phyloP scores from a whole-genome alignment of 495 filamentous ascomycete genomes.

The Aspergillus affinis region DNA sequence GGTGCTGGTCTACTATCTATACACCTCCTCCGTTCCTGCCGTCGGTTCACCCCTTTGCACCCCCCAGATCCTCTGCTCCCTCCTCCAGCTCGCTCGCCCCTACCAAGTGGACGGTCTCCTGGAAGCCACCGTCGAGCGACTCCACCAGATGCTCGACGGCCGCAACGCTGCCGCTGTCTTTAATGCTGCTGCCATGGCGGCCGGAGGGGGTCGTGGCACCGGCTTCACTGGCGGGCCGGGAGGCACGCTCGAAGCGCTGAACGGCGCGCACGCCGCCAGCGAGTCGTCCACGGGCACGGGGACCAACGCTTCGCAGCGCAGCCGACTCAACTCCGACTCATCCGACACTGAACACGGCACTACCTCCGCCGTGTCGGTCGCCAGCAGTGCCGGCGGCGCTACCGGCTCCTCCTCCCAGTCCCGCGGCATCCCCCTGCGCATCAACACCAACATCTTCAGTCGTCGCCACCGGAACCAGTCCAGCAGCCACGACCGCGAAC shows the following conservation, averaged over 20 bases:
- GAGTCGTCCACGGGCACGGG: constrained; percentile 24
- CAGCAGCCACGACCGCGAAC: constrained; percentile 22
- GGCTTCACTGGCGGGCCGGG: constrained; percentile 44
- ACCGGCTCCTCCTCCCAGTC: constrained; percentile 17
- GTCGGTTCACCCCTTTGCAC: constrained; percentile 78
- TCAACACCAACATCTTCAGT: constrained; percentile 42
- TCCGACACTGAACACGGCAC: constrained; percentile 47
- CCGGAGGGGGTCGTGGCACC: constrained; percentile 80
- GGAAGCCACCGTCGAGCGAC: constrained; percentile 85
- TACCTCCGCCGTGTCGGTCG: constrained; percentile 29
- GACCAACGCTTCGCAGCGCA: constrained; percentile 30
- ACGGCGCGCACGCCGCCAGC: constrained; percentile 31
- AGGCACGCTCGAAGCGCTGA: constrained; percentile 46
- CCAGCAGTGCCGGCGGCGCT: constrained; percentile 34
- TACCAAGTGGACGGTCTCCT: constrained; percentile 91
- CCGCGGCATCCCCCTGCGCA: constrained; percentile 43
- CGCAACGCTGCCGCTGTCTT: constrained; percentile 95
- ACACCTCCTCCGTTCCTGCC: constrained; percentile 82
- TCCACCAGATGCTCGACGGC: constrained; percentile 87
- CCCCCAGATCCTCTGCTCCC: constrained; percentile 91
- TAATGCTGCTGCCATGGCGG: constrained; percentile 97
- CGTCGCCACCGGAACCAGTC: constrained; percentile 21
- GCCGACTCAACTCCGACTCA: constrained; percentile 41
- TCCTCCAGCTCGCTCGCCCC: constrained; percentile 89
- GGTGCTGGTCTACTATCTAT: constrained; percentile 86